Conservation (phyloP, 2,329 filamentous ascomycete species). For the Alternaria metachromatica region DNA sequence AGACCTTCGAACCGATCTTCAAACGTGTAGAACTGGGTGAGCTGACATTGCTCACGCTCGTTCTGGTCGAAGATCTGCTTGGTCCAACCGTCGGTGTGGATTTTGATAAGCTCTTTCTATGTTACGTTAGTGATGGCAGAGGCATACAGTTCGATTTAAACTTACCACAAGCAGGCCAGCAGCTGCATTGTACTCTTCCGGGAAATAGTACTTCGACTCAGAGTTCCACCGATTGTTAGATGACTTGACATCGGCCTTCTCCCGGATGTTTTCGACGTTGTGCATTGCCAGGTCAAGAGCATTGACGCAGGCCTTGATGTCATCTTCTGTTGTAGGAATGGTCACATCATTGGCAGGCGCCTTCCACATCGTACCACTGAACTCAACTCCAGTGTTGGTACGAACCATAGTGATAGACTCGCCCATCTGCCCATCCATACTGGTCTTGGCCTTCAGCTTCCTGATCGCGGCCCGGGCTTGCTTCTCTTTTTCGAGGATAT, state of each 20-base stretch:
- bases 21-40: slow-evolving; percentile 16
- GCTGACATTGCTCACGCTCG: slow-evolving; percentile 8
- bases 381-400: neutral
- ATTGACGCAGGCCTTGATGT: neutral
- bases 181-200: neutral
- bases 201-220: slow-evolving; percentile 1
- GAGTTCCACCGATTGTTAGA: slow-evolving; percentile 12
- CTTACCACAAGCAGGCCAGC: slow-evolving; percentile 12
- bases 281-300: slow-evolving; percentile 3
- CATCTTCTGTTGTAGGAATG: neutral
- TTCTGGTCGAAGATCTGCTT: neutral
- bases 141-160: neutral
- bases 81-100: slow-evolving; percentile 6
- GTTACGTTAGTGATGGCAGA: neutral
- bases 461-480: neutral
- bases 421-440: neutral
- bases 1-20: slow-evolving; percentile 13
- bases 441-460: neutral
- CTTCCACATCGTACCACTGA: neutral
- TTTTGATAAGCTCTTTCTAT: slow-evolving; percentile 3
- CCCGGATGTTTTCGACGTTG: slow-evolving; percentile 9
- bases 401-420: neutral
- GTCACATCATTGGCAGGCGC: neutral
- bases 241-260: neutral
- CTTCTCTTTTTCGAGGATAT: neutral